Conservation (phyloP, 2,329 filamentous ascomycete species). For the Colletotrichum liaoningense region DNA sequence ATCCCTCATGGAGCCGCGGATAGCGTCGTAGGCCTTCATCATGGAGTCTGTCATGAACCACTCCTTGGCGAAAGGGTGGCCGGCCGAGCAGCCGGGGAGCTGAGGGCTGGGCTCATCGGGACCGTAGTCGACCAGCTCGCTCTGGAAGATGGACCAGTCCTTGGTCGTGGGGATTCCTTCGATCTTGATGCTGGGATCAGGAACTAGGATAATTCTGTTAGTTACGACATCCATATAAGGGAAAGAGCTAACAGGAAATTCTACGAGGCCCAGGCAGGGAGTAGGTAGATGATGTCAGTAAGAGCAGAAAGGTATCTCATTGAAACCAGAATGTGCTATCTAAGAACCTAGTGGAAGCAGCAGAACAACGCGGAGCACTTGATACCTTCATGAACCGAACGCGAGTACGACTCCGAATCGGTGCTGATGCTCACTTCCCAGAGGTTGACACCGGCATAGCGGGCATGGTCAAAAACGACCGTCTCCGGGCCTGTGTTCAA, state of each 20-base stretch:
- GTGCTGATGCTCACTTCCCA: not conserved
- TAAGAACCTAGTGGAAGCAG: not conserved
- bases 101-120: conserved; percentile 18
- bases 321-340: not conserved
- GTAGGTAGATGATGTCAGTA: not conserved
- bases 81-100: conserved; percentile 31
- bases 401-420: conserved; percentile 9
- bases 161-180: not conserved
- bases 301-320: not conserved
- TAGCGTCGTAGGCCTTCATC: conserved; percentile 46
- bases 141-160: conserved; percentile 33
- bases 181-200: not conserved
- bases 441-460: not conserved
- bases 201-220: not conserved
- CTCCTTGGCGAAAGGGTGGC: conserved; percentile 28
- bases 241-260: not conserved
- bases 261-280: not conserved
- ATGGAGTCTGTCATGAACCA: conserved; percentile 41
- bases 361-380: not conserved
- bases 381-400: conserved; percentile 9
- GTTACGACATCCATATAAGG: not conserved
- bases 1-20: conserved; percentile 44
- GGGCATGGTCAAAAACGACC: not conserved
- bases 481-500: conserved; percentile 23
- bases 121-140: conserved; percentile 29